Base-by-base conservation (phyloP, 1,139 yeast genomes). In the Kluyveromyces marxianus region DNA sequence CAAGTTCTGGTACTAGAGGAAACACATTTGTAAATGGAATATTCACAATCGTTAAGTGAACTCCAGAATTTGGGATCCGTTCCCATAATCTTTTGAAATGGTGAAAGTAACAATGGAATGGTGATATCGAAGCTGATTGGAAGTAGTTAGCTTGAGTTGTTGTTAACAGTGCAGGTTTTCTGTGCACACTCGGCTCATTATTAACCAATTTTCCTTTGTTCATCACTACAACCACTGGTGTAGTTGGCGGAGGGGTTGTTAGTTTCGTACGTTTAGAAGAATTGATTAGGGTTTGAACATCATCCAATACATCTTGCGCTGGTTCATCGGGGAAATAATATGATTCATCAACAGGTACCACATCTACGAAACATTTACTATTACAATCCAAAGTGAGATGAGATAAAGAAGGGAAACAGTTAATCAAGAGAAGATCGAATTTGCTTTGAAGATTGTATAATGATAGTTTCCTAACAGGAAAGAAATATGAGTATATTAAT, bases 341-440 rank as follows among this genome's bases (percentile, higher is more conserved):
- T 39, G 60, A 60, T 7, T 49, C 51, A 33, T 54, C 48, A 5
- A 57, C 63, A 7, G 55, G 43, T 21, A 42, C 37, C 38, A 57
- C 56, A 28, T 51, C 47, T 2, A 48, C 72, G 50, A 79, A 79
- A 6, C 78, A 69, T 30, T 62, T 63, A 24, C 83, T 77, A 45
- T 67, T 66, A 42, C 79, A 57, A 53, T 79, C 83, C 25, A 79
- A 59, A 3, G 69, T 57, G 10, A 69, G 40, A 24, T 61, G 57
- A 24, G 55, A 59, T 36, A 79, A 54, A 3, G 64, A 56, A 1
- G 62, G 57, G 44, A 79, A 68, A 48, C 69, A 73, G 55, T 75
- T 79, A 40, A 76, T 74, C 33, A 76, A 54, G 2, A 81, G 69
- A 39, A 79, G 63, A 52, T 77, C 82, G 30, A 61, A 67, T 28